Conservation (phyloP, 2,329 filamentous ascomycete species). For the Fusarium drepaniforme region DNA sequence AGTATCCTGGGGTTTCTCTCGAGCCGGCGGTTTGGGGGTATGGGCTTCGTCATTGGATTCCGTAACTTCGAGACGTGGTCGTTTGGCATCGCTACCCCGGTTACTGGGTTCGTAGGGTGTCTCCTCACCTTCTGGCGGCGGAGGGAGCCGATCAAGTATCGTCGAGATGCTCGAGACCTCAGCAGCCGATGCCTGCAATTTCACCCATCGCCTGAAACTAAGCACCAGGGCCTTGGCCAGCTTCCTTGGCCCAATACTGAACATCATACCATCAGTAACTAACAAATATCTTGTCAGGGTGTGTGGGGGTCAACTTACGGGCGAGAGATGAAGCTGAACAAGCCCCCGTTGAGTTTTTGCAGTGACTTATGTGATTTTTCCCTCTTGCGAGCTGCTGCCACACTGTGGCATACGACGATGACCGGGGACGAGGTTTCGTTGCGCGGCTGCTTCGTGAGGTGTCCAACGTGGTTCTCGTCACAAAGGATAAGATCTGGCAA, state of each 20-base stretch:
- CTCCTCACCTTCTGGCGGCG: not conserved
- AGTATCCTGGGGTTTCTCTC: not conserved
- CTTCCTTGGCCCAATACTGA: conserved; percentile 53
- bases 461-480: conserved; percentile 14
- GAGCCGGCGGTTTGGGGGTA: not conserved
- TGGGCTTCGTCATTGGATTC: not conserved
- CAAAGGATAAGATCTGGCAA: conserved; percentile 47
- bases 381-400: conserved; percentile 44
- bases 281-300: too few relatives aligned
- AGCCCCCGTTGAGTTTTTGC: conserved; percentile 32
- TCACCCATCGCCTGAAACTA: conserved; percentile 45
- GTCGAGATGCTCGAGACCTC: conserved; percentile 30
- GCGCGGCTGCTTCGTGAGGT: not conserved
- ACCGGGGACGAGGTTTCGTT: conserved; percentile 34
- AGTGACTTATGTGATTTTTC: conserved; percentile 34
- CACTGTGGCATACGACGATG: conserved; percentile 50
- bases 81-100: not conserved
- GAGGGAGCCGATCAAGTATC: conserved; percentile 7
- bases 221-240: conserved; percentile 49
- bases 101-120: not conserved
- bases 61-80: not conserved
- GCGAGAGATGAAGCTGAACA: conserved; percentile 52
- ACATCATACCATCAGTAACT: not conserved
- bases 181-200: conserved; percentile 8
- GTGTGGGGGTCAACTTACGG: conserved; percentile 45